A percentile compares a stretch with the other conserved stretches of the same genome.
phyloP scores from a whole-genome alignment of 1,284 basidiomycete species.

The Leccinum angustisporum region DNA sequence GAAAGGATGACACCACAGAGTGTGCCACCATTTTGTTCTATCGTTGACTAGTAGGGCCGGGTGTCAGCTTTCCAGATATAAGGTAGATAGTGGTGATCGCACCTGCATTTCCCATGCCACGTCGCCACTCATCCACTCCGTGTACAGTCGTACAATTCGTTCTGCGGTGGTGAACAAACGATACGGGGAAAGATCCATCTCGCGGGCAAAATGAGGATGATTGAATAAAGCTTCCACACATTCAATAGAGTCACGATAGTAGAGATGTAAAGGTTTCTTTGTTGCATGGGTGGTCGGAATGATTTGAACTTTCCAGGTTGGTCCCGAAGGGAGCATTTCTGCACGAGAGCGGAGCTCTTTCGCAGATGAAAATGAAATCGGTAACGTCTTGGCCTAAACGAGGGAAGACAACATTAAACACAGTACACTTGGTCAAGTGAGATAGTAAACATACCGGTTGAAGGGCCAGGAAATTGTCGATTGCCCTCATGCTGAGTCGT shows the following conservation, averaged over 20 bases:
- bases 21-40: not conserved
- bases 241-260: not conserved
- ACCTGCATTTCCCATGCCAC: too few species aligned
- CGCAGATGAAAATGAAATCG: not conserved
- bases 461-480: too few species aligned
- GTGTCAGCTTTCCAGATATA: too few species aligned
- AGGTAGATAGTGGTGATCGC: too few species aligned
- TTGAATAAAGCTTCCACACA: not conserved
- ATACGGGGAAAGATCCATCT: not conserved
- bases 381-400: not conserved
- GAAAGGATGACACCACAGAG: not conserved
- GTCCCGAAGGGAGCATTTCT: not conserved
- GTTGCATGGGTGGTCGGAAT: not conserved
- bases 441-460: too few species aligned
- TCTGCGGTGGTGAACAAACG: not conserved
- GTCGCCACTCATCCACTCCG: not conserved
- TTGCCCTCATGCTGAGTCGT: too few species aligned
- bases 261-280: not conserved
- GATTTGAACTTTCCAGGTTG: not conserved
- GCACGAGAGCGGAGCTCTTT: not conserved
- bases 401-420: too few species aligned
- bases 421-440: too few species aligned
- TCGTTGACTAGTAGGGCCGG: too few species aligned
- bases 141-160: not conserved
- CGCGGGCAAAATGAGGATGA: not conserved